Evolutionary conservation across 2,329 filamentous ascomycete genomes (phyloP).

Genomic region (Penicillium sp.): DNA sequence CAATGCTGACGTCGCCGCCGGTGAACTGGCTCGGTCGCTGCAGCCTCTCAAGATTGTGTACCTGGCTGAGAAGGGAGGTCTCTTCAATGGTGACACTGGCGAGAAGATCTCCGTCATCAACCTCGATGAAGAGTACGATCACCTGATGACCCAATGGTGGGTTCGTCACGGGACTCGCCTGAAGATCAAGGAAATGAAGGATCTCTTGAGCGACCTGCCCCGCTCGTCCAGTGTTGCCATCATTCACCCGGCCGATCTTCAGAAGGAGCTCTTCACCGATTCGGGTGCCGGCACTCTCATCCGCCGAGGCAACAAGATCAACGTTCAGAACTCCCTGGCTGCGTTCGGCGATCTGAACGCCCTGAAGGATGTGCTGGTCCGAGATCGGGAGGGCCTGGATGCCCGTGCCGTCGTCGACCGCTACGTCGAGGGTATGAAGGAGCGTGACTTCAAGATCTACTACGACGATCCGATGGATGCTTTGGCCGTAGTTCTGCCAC

Average conservation of each 20-base stretch:
- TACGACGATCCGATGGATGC: conserved; percentile 93
- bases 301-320: conserved; percentile 82
- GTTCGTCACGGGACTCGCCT: conserved; percentile 89
- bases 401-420: conserved; percentile 77
- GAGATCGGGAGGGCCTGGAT: conserved; percentile 76
- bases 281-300: conserved; percentile 91
- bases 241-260: conserved; percentile 90
- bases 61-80: conserved; percentile 92
- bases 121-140: conserved; percentile 90
- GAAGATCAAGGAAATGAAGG: conserved; percentile 98
- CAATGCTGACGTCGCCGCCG: conserved; percentile 93
- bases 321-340: conserved; percentile 62
- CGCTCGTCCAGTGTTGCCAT: conserved; percentile 93
- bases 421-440: conserved; percentile 72
- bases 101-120: conserved; percentile 97
- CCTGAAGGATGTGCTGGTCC: conserved; percentile 74
- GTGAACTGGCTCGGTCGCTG: conserved; percentile 79
- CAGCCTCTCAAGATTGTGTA: conserved; percentile 97
- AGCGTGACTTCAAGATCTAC: conserved; percentile 82
- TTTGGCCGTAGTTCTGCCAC: conserved; percentile 78
- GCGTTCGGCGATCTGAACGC: conserved; percentile 71
- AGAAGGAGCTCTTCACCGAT: conserved; percentile 96
- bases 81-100: conserved; percentile 88
- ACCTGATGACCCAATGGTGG: conserved; percentile 90
- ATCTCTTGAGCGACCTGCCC: conserved; percentile 79